A percentile compares a stretch with the other conserved stretches of the same genome.
These are phyloP conservation scores for Aaosphaeria arxii DNA, from an alignment of 2,329 filamentous ascomycete genomes.

Conservation along the genomic window DNA sequence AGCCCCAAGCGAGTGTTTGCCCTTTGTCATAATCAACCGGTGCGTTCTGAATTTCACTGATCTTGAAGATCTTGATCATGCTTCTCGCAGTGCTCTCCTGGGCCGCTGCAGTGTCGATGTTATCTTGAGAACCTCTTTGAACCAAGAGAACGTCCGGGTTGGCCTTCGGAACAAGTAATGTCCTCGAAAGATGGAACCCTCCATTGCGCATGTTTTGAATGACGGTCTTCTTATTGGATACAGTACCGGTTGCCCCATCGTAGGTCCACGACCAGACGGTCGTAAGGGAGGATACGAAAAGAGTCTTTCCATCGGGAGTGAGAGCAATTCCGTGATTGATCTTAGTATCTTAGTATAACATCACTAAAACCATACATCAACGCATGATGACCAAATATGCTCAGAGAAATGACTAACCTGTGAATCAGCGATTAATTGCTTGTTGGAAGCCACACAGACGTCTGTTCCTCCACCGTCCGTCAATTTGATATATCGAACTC, in stretches of 20 bases:
- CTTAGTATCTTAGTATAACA: background rate
- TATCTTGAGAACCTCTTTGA: slow-evolving; percentile 58
- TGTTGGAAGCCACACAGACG: slow-evolving; percentile 7
- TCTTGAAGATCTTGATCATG: slow-evolving; percentile 59
- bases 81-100: slow-evolving; percentile 53
- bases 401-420: background rate
- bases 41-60: slow-evolving; percentile 33
- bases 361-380: no score
- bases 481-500: slow-evolving; percentile 7
- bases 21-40: slow-evolving; percentile 48
- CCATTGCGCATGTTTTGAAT: slow-evolving; percentile 5
- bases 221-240: slow-evolving; percentile 3
- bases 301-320: slow-evolving; percentile 5
- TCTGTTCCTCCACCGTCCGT: slow-evolving; percentile 8
- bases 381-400: no score
- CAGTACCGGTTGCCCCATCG: slow-evolving; percentile 2
- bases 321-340: slow-evolving; percentile 8
- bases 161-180: slow-evolving; percentile 2
- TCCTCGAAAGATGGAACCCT: slow-evolving; percentile 2
- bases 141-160: slow-evolving; percentile 53
- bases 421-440: slow-evolving; percentile 7
- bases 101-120: slow-evolving; percentile 55
- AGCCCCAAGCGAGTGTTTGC: slow-evolving; percentile 57
- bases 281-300: slow-evolving; percentile 4
- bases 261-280: slow-evolving; percentile 5